These are phyloP conservation scores for Acorus calamus DNA, from an alignment of 106 monocot species.

Conservation along the genomic window DNA sequence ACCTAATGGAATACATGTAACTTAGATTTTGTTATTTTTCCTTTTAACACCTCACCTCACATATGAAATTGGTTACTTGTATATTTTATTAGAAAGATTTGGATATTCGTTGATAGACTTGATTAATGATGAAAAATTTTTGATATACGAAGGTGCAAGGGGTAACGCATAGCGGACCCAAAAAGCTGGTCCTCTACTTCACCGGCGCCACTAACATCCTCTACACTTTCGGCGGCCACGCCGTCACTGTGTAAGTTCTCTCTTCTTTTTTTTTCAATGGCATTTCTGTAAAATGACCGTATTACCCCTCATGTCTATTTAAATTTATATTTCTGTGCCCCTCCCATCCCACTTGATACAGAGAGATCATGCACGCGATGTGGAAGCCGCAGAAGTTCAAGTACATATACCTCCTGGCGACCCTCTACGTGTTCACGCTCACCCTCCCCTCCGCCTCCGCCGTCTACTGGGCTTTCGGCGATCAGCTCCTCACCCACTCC, in stretches of 20 bases:
- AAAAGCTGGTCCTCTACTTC: constrained; percentile 45
- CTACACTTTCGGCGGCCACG: constrained; percentile 52
- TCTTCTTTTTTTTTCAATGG: too few species aligned
- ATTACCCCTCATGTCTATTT: too few species aligned
- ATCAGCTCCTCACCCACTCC: constrained; percentile 47
- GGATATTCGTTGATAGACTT: too few species aligned
- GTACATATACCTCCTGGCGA: constrained; percentile 56
- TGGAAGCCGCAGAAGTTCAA: constrained; percentile 81
- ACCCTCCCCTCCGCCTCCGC: constrained; percentile 56
- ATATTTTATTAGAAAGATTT: too few species aligned
- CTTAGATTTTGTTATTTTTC: too few species aligned
- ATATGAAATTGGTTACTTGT: too few species aligned
- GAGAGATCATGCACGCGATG: constrained; percentile 46
- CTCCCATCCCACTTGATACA: too few species aligned
- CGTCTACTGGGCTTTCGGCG: constrained; percentile 73
- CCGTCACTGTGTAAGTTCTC: constrained; percentile 44
- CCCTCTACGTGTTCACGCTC: constrained; percentile 60
- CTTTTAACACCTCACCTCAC: too few species aligned
- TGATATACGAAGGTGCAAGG: constrained; percentile 13
- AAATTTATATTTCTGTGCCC: too few species aligned
- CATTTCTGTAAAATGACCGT: too few species aligned
- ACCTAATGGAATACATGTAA: too few species aligned
- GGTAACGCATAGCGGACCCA: constrained; percentile 27
- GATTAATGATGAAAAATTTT: too few species aligned
- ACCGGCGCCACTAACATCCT: constrained; percentile 60